These are phyloP conservation scores for Chionographis japonica DNA, from an alignment of 106 monocot species.

Conservation along the genomic window DNA sequence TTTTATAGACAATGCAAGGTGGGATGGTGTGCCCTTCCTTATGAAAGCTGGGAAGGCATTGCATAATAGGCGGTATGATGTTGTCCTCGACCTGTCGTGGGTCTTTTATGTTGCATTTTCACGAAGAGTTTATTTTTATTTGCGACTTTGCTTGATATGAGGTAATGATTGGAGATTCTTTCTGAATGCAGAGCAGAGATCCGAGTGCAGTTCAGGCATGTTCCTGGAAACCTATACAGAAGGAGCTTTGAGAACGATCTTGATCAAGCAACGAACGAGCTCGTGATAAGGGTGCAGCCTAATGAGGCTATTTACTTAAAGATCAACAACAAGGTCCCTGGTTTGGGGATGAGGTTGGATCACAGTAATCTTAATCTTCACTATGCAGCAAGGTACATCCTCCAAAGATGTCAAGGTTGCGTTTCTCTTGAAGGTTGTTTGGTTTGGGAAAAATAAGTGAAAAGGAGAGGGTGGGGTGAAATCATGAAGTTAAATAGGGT, in stretches of 20 bases:
- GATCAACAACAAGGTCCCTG: constrained; percentile 89
- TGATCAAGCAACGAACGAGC: constrained; percentile 89
- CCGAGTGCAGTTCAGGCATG: constrained; percentile 89
- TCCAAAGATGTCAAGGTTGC: too few relatives aligned
- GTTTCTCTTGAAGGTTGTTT: too few relatives aligned
- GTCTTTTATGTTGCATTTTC: background rate
- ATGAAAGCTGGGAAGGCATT: constrained; percentile 97
- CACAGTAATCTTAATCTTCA: constrained; percentile 87
- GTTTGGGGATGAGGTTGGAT: constrained; percentile 82
- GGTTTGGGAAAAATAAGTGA: too few relatives aligned
- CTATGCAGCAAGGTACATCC: constrained; percentile 81
- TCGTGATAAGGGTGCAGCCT: constrained; percentile 89
- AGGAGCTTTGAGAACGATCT: constrained; percentile 76
- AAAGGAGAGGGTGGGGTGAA: too few relatives aligned
- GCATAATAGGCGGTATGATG: constrained; percentile 49
- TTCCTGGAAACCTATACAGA: constrained; percentile 88
- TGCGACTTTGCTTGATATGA: background rate
- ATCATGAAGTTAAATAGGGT: too few relatives aligned
- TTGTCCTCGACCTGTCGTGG: background rate
- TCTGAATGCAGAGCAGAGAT: constrained; percentile 66
- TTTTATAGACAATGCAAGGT: constrained; percentile 88
- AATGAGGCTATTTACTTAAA: constrained; percentile 96
- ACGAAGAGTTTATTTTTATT: background rate
- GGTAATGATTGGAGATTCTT: background rate
- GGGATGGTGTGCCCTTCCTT: constrained; percentile 95